Conservation (phyloP, 2,329 filamentous ascomycete genomes). For the Phyllosticta ampelicida region DNA sequence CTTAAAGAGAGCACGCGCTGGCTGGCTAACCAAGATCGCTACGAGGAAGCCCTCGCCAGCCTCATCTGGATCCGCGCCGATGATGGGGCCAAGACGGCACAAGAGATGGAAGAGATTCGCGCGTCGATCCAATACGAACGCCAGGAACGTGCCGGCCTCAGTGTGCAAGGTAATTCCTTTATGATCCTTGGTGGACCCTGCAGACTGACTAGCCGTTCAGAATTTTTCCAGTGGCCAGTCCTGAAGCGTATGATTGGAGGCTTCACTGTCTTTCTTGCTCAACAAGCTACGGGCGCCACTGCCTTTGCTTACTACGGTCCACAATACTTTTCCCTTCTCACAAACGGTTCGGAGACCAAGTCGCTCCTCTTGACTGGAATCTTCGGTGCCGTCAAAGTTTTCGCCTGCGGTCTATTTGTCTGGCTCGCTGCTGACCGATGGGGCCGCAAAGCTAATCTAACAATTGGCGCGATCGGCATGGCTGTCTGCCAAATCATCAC, state of each 20-base stretch:
- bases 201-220: constrained; percentile 14
- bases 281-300: constrained; percentile 45
- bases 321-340: constrained; percentile 44
- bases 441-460: constrained; percentile 30
- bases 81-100: constrained; percentile 23
- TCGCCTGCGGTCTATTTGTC: constrained; percentile 43
- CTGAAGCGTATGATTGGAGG: constrained; percentile 34
- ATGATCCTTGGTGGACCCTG: not conserved
- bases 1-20: constrained; percentile 46
- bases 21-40: constrained; percentile 52
- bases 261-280: constrained; percentile 39
- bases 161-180: constrained; percentile 16
- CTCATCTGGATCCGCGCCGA: constrained; percentile 43
- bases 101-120: constrained; percentile 43
- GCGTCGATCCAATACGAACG: constrained; percentile 36
- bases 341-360: constrained; percentile 33
- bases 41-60: constrained; percentile 47
- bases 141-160: constrained; percentile 35
- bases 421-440: constrained; percentile 42
- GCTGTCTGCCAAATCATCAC: constrained; percentile 24
- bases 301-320: constrained; percentile 46
- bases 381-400: constrained; percentile 45
- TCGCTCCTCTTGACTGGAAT: constrained; percentile 42
- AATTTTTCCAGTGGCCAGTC: constrained; percentile 38
- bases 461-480: constrained; percentile 24